A percentile compares a stretch with the other conserved stretches of the same genome.
Evolutionary conservation across 106 monocot species (phyloP).

Genomic region (Triglochin maritima): DNA sequence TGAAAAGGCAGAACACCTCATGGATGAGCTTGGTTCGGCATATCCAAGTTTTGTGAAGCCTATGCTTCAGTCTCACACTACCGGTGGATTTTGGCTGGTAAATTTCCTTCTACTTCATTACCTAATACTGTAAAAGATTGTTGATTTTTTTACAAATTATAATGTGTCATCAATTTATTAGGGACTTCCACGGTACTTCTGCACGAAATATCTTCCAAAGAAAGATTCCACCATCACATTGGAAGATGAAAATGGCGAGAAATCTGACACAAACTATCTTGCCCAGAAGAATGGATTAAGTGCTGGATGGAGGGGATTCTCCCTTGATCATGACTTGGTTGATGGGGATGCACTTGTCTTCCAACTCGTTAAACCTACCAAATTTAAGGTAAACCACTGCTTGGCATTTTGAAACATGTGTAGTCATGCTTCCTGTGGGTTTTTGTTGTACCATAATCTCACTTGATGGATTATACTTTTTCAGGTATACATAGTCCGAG

Average conservation of each 20-base stretch:
- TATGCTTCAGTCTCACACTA: constrained; percentile 78
- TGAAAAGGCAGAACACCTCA: constrained; percentile 38
- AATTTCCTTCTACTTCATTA: background rate
- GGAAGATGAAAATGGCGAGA: constrained; percentile 44
- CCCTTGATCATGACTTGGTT: constrained; percentile 54
- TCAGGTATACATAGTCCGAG: constrained; percentile 35
- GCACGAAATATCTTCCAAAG: constrained; percentile 43
- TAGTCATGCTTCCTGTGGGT: too few species aligned
- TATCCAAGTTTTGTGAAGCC: constrained; percentile 64
- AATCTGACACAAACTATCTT: constrained; percentile 38
- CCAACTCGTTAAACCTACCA: constrained; percentile 37
- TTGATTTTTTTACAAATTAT: background rate
- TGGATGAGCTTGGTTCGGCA: constrained; percentile 24
- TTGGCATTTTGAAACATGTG: background rate
- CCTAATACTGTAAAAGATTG: background rate
- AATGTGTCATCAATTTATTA: constrained; percentile 9
- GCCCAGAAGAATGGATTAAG: constrained; percentile 48
- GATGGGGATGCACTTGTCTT: constrained; percentile 75
- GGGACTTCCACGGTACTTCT: constrained; percentile 56
- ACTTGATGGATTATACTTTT: background rate
- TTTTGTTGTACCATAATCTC: too few species aligned
- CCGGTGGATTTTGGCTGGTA: constrained; percentile 94
- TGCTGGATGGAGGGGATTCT: constrained; percentile 73
- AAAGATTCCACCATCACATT: constrained; percentile 27
- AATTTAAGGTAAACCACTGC: constrained; percentile 43